Conservation (phyloP, 1,284 basidiomycete genomes). For the Ganoderma sinense region DNA sequence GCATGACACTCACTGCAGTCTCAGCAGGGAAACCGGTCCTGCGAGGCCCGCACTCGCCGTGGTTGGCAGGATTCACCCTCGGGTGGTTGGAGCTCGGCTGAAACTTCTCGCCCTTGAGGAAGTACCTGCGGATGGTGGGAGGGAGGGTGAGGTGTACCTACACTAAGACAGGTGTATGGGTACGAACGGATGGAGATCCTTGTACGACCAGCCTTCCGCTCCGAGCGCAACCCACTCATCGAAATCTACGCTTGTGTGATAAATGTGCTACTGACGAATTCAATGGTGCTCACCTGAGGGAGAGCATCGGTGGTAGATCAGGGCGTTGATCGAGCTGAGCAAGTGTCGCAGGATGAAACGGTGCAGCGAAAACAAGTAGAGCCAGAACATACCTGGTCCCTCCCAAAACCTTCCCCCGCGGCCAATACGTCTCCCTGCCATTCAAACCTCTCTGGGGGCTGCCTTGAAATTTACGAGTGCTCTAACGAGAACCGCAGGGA, state of each 20-base stretch:
- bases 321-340: conserved; percentile 27
- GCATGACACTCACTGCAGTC: conserved; percentile 19
- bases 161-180: not conserved
- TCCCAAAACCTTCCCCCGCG: conserved; percentile 30
- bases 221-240: conserved; percentile 47
- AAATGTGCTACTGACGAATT: not conserved
- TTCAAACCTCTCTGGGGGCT: conserved; percentile 29
- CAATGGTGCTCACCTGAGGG: conserved; percentile 22
- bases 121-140: conserved; percentile 35
- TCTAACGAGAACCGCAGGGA: too few relatives aligned
- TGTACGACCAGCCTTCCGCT: conserved; percentile 46
- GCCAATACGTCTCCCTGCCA: conserved; percentile 24
- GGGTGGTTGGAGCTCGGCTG: not conserved
- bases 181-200: conserved; percentile 41
- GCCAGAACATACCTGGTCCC: conserved; percentile 25
- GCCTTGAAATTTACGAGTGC: too few relatives aligned
- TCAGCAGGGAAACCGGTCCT: conserved; percentile 29
- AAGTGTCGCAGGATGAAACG: not conserved
- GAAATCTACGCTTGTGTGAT: conserved; percentile 40
- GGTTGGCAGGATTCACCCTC: not conserved
- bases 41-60: conserved; percentile 32
- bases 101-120: conserved; percentile 38
- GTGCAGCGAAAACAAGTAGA: not conserved
- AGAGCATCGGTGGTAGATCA: conserved; percentile 31
- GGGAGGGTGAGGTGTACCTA: not conserved